A percentile compares a stretch with the other conserved stretches of the same genome.
Evolutionary conservation across 2,329 filamentous ascomycete genomes (phyloP).

Genomic region (Lachnellula arida): DNA sequence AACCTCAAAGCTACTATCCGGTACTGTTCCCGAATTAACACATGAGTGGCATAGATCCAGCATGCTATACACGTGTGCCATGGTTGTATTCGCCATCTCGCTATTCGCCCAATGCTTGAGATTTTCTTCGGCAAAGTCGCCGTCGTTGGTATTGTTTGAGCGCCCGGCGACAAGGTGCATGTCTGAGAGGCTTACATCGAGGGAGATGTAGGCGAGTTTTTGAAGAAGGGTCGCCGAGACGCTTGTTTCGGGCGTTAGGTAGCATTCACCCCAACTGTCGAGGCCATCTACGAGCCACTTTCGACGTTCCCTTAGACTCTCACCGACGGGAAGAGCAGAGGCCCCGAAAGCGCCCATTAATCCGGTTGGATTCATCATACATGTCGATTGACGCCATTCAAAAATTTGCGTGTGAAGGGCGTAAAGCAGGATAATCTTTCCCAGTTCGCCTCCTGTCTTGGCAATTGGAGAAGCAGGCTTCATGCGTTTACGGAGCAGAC

Average conservation of each 20-base stretch:
- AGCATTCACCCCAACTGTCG: slow-evolving; percentile 26
- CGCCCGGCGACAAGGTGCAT: slow-evolving; percentile 29
- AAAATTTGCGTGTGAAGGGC: slow-evolving; percentile 29
- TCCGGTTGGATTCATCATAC: slow-evolving; percentile 29
- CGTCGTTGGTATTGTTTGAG: slow-evolving; percentile 21
- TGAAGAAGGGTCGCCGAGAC: slow-evolving; percentile 21
- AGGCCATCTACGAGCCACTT: slow-evolving; percentile 26
- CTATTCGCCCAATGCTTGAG: slow-evolving; percentile 28
- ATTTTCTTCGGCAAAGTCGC: slow-evolving; percentile 27
- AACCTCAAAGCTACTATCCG: slow-evolving; percentile 23
- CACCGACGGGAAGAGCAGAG: slow-evolving; percentile 23
- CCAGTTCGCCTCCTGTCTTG: slow-evolving; percentile 18
- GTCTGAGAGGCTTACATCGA: slow-evolving; percentile 26
- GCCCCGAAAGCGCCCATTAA: slow-evolving; percentile 25
- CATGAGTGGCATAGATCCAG: slow-evolving; percentile 19
- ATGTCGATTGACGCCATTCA: slow-evolving; percentile 27
- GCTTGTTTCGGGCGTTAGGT: slow-evolving; percentile 9
- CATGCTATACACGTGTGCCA: slow-evolving; percentile 25
- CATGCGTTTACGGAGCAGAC: slow-evolving; percentile 26
- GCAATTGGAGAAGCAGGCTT: slow-evolving; percentile 25
- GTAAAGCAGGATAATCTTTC: slow-evolving; percentile 27
- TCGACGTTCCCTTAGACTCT: slow-evolving; percentile 21
- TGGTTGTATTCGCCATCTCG: slow-evolving; percentile 22
- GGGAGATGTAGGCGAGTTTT: slow-evolving; percentile 22
- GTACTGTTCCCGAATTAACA: slow-evolving; percentile 13